phyloP scores from a whole-genome alignment of 2,329 filamentous ascomycete genomes.

The Trichoderma sp. region DNA sequence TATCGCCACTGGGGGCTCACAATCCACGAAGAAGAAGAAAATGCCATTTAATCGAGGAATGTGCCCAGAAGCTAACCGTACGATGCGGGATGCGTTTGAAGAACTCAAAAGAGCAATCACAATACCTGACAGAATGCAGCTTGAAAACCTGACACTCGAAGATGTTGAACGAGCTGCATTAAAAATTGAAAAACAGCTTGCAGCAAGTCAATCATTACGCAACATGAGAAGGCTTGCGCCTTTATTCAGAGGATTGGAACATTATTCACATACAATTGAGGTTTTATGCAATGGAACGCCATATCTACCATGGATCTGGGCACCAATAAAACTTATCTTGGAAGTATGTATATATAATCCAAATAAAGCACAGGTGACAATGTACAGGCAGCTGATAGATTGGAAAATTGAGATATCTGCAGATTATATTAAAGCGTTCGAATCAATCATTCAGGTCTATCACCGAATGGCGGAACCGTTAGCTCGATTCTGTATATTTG shows the following conservation, averaged over 20 bases:
- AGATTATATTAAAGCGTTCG: neutral
- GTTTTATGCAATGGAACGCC: neutral
- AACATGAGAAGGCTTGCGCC: slow-evolving; percentile 51
- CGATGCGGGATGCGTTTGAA: slow-evolving; percentile 13
- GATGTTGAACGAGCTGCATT: no score
- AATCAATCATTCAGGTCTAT: neutral
- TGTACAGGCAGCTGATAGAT: no score
- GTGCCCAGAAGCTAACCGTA: neutral
- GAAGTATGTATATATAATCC: no score
- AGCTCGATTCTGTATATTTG: neutral
- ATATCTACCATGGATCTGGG: slow-evolving; percentile 4
- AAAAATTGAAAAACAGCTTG: slow-evolving; percentile 45
- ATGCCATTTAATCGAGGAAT: neutral
- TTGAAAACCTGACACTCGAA: slow-evolving; percentile 32
- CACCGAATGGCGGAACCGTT: neutral
- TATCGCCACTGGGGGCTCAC: no score
- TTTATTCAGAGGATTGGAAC: slow-evolving; percentile 37
- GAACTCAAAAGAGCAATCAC: neutral
- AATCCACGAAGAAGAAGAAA: no score
- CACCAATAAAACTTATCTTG: no score
- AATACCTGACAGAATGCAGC: neutral
- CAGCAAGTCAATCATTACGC: slow-evolving; percentile 43
- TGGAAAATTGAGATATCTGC: neutral
- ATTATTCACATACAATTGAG: neutral
- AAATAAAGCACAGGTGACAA: no score